Evolutionary conservation across 192 early-diverging fungal genomes (phyloP), one percentile per base, ranked within the genome.

Genomic region (Coemansia asiatica): DNA sequence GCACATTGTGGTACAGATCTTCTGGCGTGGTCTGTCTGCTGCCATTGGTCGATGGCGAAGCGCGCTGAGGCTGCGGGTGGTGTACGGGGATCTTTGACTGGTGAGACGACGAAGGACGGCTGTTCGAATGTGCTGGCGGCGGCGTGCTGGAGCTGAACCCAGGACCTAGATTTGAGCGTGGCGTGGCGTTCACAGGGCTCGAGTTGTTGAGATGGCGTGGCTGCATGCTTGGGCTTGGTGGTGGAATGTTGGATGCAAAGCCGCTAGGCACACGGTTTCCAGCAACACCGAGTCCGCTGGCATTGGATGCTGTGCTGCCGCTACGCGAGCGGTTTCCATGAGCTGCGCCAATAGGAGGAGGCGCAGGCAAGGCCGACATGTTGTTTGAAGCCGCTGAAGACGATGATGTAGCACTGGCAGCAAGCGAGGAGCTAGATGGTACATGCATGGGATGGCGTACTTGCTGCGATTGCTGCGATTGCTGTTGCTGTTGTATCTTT

Each of bases 1-100:
- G 69, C 38, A 84, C 71, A 54, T 81, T 77, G 63, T 81, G 72
- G 60, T 84, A 81, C 21, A 84, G 66, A 33, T 81, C 83, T 60
- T 84, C 74, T 16, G 71, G 66, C 4, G 69, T 57, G 51, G 47
- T 61, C 66, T 74, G 80, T 27, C 79, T 72, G 44, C 59, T 60
- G 12, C 54, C 69, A 31, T 47, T 44, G 12, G 53, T 60, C 18
- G 25, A 31, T 1, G 67, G 33, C 1, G 48, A 50, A 2, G 59
- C 33, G 22, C 72, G 73, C 50, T 69, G 79, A 3, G 68, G 73
- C 69, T 75, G 79, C 16, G 73, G 74, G 3, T 67, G 64, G 15
- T 63, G 69, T 19, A 59, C 55, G 19, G 40, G 50, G 18, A 49
- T n/a, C 64, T 75, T 72, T 26, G 65, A 54, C 55, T 67, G 66